Conservation (phyloP, 1,284 basidiomycete species). For the Austroboletus rostrupii region DNA sequence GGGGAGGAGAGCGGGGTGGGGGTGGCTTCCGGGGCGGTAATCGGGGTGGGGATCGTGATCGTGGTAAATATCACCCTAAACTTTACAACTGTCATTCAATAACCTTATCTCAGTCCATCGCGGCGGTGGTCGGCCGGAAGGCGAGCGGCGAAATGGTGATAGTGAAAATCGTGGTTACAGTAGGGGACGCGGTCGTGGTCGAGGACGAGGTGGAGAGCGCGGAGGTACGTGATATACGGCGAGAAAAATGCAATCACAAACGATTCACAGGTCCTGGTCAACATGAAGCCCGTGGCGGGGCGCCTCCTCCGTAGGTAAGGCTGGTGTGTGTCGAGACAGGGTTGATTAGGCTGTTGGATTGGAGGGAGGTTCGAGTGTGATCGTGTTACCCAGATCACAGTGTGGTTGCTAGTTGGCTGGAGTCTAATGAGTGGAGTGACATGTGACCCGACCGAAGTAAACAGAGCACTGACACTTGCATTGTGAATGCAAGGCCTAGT, state of each 20-base stretch:
- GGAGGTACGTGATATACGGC: constrained; percentile 19
- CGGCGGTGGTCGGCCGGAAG: constrained; percentile 27
- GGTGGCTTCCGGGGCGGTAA: constrained; percentile 36
- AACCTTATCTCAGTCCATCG: constrained; percentile 30
- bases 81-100: neutral
- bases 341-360: neutral
- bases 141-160: constrained; percentile 38
- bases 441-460: constrained; percentile 1
- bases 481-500: too few relatives aligned
- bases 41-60: constrained; percentile 36
- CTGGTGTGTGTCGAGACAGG: neutral
- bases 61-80: constrained; percentile 28
- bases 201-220: constrained; percentile 36
- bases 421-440: too few relatives aligned
- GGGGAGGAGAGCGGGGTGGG: constrained; percentile 38
- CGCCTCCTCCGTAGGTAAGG: constrained; percentile 17
- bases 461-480: too few relatives aligned
- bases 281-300: constrained; percentile 19
- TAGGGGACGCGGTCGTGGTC: constrained; percentile 42
- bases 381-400: constrained; percentile 5
- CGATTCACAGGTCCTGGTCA: constrained; percentile 17
- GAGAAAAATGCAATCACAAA: neutral
- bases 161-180: constrained; percentile 39
- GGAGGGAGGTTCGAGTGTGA: constrained; percentile 3
- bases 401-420: constrained; percentile 1